Conservation (phyloP, 225 moss, liverwort and hornwort genomes). For the Bryoerythrophyllum caledonicum region DNA sequence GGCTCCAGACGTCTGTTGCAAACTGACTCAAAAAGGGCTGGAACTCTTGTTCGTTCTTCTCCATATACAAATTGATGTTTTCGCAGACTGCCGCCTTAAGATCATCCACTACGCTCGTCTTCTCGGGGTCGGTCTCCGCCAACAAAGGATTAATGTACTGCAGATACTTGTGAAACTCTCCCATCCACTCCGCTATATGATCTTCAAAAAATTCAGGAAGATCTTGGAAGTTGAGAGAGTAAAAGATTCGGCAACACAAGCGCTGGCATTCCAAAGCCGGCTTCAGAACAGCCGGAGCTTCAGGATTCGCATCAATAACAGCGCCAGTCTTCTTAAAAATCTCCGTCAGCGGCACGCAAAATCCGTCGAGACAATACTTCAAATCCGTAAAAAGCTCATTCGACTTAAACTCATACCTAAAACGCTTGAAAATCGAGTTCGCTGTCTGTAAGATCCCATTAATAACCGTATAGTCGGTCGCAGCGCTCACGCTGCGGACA, state of each 20-base stretch:
- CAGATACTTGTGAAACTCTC: constrained; percentile 90
- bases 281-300: constrained; percentile 57
- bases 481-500: constrained; percentile 56
- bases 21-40: constrained; percentile 80
- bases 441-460: constrained; percentile 90
- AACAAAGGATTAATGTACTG: constrained; percentile 58
- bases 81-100: constrained; percentile 92
- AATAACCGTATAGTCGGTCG: constrained; percentile 65
- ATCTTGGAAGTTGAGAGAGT: constrained; percentile 95
- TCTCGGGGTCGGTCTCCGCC: constrained; percentile 56
- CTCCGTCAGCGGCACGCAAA: constrained; percentile 81
- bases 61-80: constrained; percentile 95
- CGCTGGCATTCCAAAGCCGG: constrained; percentile 78
- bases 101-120: constrained; percentile 79
- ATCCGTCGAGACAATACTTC: constrained; percentile 94
- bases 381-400: constrained; percentile 87
- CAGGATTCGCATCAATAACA: constrained; percentile 53
- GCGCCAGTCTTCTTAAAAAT: constrained; percentile 75
- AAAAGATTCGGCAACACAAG: constrained; percentile 89
- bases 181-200: constrained; percentile 98
- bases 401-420: constrained; percentile 87
- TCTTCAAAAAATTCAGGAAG: constrained; percentile 98
- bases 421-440: constrained; percentile 99
- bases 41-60: constrained; percentile 98
- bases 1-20: constrained; percentile 87